phyloP scores from a whole-genome alignment of 2,329 filamentous ascomycete species.

The Botryotinia globosa region DNA sequence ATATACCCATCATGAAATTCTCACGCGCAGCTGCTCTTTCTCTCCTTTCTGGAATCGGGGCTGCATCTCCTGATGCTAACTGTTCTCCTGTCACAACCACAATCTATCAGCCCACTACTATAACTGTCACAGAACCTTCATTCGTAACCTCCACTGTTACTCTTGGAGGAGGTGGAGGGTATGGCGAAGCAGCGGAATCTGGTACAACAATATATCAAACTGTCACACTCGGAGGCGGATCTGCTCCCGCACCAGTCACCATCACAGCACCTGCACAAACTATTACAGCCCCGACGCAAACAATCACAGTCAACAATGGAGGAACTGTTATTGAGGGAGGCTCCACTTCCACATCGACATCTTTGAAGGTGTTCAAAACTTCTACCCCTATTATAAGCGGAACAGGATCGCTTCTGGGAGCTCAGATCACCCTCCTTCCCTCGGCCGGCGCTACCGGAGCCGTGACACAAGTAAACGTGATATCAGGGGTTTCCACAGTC shows the following conservation, averaged over 20 bases:
- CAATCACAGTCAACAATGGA: background rate
- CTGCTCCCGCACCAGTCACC: background rate
- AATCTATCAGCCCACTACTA: slow-evolving; percentile 13
- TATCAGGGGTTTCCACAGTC: slow-evolving; percentile 17
- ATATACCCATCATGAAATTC: slow-evolving; percentile 5
- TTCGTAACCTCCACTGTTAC: slow-evolving; percentile 3
- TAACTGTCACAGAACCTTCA: slow-evolving; percentile 1
- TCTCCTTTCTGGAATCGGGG: slow-evolving; percentile 1
- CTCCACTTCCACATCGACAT: background rate
- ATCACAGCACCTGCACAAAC: slow-evolving; percentile 8
- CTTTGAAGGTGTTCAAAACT: slow-evolving; percentile 12
- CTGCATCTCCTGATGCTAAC: slow-evolving; percentile 10
- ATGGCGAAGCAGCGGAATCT: background rate
- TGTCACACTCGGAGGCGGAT: background rate
- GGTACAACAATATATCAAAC: slow-evolving; percentile 9
- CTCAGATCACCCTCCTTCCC: slow-evolving; percentile 1
- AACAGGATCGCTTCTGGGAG: slow-evolving; percentile 9
- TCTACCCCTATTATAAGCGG: slow-evolving; percentile 10
- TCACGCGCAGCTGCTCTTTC: slow-evolving; percentile 12
- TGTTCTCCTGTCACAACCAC: slow-evolving; percentile 17
- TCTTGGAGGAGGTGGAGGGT: background rate
- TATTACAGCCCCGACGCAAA: background rate
- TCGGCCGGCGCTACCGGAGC: background rate
- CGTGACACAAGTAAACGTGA: slow-evolving; percentile 18
- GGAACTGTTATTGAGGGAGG: background rate